These are phyloP conservation scores for Polyporus tsugae DNA, from an alignment of 1,284 basidiomycete species.

Conservation along the genomic window DNA sequence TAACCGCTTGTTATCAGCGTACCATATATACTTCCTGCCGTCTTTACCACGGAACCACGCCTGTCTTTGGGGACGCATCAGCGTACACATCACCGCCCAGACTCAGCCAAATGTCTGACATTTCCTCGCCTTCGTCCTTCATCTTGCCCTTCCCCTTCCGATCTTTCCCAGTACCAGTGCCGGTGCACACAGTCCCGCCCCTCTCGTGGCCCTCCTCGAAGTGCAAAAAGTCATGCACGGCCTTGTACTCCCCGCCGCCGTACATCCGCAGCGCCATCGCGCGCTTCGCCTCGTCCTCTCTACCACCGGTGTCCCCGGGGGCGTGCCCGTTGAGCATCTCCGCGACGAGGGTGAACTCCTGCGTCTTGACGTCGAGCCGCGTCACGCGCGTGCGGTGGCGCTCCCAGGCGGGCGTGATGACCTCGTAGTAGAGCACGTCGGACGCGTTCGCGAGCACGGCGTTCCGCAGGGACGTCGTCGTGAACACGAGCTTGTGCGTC, in stretches of 20 bases:
- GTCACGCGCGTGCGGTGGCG: slow-evolving; percentile 46
- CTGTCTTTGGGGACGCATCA: slow-evolving; percentile 27
- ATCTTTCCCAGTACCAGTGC: neutral
- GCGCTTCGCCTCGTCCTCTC: slow-evolving; percentile 33
- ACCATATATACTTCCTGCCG: slow-evolving; percentile 45
- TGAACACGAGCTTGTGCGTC: slow-evolving; percentile 48
- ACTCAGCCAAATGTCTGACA: neutral
- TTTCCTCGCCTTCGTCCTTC: slow-evolving; percentile 21
- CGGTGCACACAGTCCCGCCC: neutral
- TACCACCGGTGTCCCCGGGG: slow-evolving; percentile 2
- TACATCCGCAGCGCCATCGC: slow-evolving; percentile 42
- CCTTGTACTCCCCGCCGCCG: slow-evolving; percentile 38
- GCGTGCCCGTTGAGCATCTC: slow-evolving; percentile 45
- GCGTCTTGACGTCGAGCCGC: slow-evolving; percentile 45
- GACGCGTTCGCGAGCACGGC: slow-evolving; percentile 48
- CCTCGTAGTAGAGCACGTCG: slow-evolving; percentile 52
- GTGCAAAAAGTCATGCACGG: slow-evolving; percentile 41
- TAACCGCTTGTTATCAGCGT: slow-evolving; percentile 36
- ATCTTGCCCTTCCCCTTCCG: slow-evolving; percentile 13
- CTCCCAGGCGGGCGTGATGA: slow-evolving; percentile 52
- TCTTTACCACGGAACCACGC: slow-evolving; percentile 45
- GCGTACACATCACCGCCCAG: neutral
- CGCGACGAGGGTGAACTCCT: slow-evolving; percentile 45
- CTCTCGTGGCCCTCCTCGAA: slow-evolving; percentile 20
- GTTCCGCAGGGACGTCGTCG: slow-evolving; percentile 49